Evolutionary conservation across 2,329 filamentous ascomycete species (phyloP), one percentile per base, ranked within the genome.

Genomic region (Tympanopsis confertula): DNA sequence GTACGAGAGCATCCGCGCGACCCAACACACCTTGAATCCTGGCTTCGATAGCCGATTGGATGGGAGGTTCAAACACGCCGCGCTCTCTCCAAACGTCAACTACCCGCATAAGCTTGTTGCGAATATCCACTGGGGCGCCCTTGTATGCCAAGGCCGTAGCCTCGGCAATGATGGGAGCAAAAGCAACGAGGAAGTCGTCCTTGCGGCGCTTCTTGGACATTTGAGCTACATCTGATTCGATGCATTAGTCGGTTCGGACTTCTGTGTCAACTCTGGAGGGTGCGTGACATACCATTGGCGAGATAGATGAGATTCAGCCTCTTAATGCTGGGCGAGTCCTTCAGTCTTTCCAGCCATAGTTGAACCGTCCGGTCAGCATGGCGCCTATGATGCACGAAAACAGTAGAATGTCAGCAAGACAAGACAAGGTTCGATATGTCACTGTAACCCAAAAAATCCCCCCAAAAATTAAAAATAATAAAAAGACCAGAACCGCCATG

Each of bases 371-470:
- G 79, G 48, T 94, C 86, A 38, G 93, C 89, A 62, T 95, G 85
- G 56, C 91, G 80, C 58, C 89, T 95, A 42, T 26, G 39, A 13
- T 37, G 29, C 41, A 36, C 46, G 57, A 44, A 78, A 94, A 87
- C 87, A 82, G 63, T 98, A 89, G 58, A 98, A 98, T 82, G 96
- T 93, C 43, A 98, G 91, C 91, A 91, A 98, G 37, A 35, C 44
- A 44, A 20, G 39, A 42, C 18, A 12, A 13, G 38, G 41, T 38
- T 40, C 32, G 42, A 38, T 26, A 17, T 15, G 24, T 43, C 5
- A 10, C 13, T 13, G 5, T 15, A 22, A 44, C 37, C 45, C n/a
- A 28, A 19, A 28, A 14, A 18, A 5, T 20, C 14, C 26, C 13
- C 15, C 19, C 24, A 38, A 46, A 37, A 41, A 44, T 44, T 18